These are phyloP conservation scores for Kodamaea anthophila DNA, from an alignment of 1,139 yeast genomes.

Conservation along the genomic window DNA sequence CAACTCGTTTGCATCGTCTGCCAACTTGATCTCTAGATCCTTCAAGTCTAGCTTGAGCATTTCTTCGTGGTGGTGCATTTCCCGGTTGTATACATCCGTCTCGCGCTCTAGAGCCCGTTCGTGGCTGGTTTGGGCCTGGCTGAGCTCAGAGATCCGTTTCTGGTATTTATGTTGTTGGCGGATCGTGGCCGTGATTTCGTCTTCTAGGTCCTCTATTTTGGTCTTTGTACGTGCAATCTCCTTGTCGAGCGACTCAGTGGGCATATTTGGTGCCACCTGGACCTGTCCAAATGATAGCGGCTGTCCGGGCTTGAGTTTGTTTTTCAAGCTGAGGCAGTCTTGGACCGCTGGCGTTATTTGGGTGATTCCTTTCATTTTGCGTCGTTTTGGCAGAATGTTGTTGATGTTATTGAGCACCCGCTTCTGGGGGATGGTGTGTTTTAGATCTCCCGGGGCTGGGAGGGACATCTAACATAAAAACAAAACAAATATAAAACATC, in stretches of 20 bases:
- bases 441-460: conserved; percentile 2
- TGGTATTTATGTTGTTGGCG: conserved; percentile 10
- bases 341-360: neutral
- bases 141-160: conserved; percentile 7
- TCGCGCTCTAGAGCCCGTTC: conserved; percentile 10
- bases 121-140: conserved; percentile 6
- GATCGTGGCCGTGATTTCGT: conserved; percentile 10
- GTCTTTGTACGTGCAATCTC: conserved; percentile 6
- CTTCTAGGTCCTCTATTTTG: conserved; percentile 9
- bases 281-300: neutral
- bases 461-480: no score
- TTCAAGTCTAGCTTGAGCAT: conserved; percentile 11
- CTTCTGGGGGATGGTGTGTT: conserved; percentile 6
- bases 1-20: conserved; percentile 25
- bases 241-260: conserved; percentile 2
- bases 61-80: conserved; percentile 10
- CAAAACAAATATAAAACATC: no score
- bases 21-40: conserved; percentile 14
- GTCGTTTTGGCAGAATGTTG: conserved; percentile 9
- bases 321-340: conserved; percentile 9
- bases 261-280: neutral
- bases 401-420: conserved; percentile 8
- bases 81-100: conserved; percentile 8
- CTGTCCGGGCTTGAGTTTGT: conserved; percentile 4
- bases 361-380: conserved; percentile 5